Base-by-base conservation (phyloP, 192 early-diverging fungal species). In the Backusella tarrabulga region DNA sequence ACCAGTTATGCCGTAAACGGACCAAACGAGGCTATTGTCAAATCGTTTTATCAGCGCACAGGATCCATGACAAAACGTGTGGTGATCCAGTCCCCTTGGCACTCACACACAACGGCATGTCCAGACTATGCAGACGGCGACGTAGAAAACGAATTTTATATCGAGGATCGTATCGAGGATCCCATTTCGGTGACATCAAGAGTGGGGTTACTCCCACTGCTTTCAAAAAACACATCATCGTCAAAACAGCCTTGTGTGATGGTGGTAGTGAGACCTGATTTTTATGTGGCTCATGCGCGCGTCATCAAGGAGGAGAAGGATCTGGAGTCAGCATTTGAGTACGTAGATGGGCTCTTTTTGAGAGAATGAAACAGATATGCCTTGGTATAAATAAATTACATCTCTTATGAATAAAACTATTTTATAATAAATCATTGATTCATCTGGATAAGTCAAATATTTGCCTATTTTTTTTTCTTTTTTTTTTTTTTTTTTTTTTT, bases 251-350 rank as follows among this genome's bases (percentile, higher is more conserved):
- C 77, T 4, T 35, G 32, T 21, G 68, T 46, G 6, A 3, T 78
- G 26, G 34, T 82, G 8, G 32, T 82, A n/a, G 3, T 82, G 4
- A 67, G 81, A 21, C 81, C 81, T 14, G 81, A 82, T 63, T 66
- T 42, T 29, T 82, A 78, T 67, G 68, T 82, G 7, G 67, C 76
- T 17, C 63, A 78, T 23, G 42, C 32, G 29, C 21, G 44, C 1
- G 7, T 63, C 14, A 35, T 75, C 9, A 23, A 34, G 3, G 46
- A 32, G 8, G 15, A 15, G 0, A 12, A 23, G 4, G 69, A 78
- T 38, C 15, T 78, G 11, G 70, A 78, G 3, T 60, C 23, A 3
- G 54, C 54, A 1, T 60, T 60, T 11, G 9, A 60, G 12, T 60
- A 60, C 11, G 2, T 60, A 0, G 3, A 60, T 26, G 38, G 11